These are phyloP conservation scores for Zarea fungicola DNA, from an alignment of 2,329 filamentous ascomycete species.

Conservation along the genomic window DNA sequence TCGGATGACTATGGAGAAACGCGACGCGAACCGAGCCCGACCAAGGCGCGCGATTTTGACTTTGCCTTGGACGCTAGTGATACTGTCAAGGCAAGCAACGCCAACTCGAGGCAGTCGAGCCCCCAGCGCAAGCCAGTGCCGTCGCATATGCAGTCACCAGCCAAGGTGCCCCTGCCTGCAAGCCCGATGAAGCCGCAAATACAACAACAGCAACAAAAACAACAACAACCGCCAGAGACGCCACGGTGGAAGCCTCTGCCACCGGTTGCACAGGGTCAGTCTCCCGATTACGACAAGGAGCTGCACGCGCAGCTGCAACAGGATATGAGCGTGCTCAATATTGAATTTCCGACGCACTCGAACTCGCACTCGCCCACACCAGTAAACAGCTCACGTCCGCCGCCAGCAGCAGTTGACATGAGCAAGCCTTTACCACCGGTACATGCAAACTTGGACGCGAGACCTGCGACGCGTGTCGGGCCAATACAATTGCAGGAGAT, in stretches of 20 bases:
- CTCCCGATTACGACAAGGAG: constrained; percentile 55
- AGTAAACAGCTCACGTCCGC: constrained; percentile 17
- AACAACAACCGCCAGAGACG: constrained; percentile 36
- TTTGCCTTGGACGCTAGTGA: constrained; percentile 42
- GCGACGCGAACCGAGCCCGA: constrained; percentile 45
- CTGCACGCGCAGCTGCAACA: constrained; percentile 59
- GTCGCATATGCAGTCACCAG: constrained; percentile 39
- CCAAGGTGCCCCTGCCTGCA: constrained; percentile 55
- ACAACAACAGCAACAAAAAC: constrained; percentile 36
- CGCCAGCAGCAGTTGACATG: neutral
- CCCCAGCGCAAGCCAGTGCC: constrained; percentile 53
- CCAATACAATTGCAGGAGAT: constrained; percentile 49
- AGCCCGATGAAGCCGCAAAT: constrained; percentile 27
- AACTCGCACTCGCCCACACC: constrained; percentile 18
- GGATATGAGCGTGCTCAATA: constrained; percentile 54
- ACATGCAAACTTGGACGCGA: constrained; percentile 24
- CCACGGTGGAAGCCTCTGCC: constrained; percentile 46
- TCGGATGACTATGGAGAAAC: constrained; percentile 48
- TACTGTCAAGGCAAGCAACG: constrained; percentile 49
- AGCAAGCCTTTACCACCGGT: constrained; percentile 17
- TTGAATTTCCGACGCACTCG: constrained; percentile 28
- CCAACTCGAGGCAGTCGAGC: constrained; percentile 52
- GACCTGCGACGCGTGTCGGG: constrained; percentile 32
- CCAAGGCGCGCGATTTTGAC: constrained; percentile 45
- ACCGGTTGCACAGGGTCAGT: constrained; percentile 41